These are phyloP conservation scores for Solanum habrochaites DNA, from an alignment of 257 asterid species.

Conservation along the genomic window DNA sequence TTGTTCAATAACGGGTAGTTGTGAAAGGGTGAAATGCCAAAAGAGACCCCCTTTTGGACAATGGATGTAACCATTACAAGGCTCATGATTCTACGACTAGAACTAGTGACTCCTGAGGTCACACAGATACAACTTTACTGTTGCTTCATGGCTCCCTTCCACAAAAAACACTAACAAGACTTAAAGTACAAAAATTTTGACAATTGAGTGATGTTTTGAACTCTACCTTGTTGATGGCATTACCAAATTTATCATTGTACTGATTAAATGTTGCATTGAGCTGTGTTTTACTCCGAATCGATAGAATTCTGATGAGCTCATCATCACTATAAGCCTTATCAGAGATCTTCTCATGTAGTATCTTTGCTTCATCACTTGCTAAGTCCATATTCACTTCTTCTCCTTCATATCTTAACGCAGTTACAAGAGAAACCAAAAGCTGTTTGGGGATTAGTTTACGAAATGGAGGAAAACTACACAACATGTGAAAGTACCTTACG, in stretches of 20 bases:
- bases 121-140: background rate
- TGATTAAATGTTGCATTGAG: conserved; percentile 79
- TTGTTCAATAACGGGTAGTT: background rate
- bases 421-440: conserved; percentile 88
- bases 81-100: background rate
- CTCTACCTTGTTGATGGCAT: conserved; percentile 58
- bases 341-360: conserved; percentile 59
- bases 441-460: conserved; percentile 14
- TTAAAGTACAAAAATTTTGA: background rate
- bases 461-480: background rate
- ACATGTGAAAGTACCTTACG: conserved; percentile 40
- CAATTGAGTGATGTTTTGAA: background rate
- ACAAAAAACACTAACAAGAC: background rate
- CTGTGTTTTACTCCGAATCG: conserved; percentile 86
- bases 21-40: background rate
- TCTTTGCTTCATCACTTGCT: conserved; percentile 73
- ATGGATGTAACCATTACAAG: background rate
- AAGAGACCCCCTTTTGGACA: background rate
- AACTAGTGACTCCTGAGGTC: background rate
- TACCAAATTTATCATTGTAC: conserved; percentile 62
- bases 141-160: background rate
- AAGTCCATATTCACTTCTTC: conserved; percentile 56
- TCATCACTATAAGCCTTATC: conserved; percentile 60
- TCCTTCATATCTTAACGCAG: conserved; percentile 76
- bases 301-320: conserved; percentile 54